Percentiles rank a stretch among this genome's conserved stretches.
phyloP scores from a whole-genome alignment of 306 rosid species.

The Acmispon strigosus region DNA sequence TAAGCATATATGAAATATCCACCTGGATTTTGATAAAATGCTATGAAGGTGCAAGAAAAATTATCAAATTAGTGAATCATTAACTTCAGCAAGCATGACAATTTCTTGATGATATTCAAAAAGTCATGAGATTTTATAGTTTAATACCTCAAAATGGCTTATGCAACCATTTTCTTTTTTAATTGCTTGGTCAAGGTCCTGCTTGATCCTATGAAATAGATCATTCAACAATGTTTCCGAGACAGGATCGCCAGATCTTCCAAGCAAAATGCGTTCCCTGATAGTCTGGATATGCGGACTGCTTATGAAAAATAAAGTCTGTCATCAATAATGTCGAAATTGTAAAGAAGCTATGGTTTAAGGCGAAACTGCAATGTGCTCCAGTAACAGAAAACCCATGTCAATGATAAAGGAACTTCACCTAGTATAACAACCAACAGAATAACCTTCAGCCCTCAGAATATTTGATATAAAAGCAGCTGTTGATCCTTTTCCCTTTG shows the following conservation, averaged over 20 bases:
- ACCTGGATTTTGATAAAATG: constrained; percentile 7
- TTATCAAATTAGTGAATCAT: too few species aligned
- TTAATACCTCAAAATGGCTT: constrained; percentile 84
- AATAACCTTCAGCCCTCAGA: constrained; percentile 70
- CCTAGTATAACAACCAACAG: constrained; percentile 94
- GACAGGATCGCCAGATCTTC: constrained; percentile 62
- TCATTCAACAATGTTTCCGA: constrained; percentile 47
- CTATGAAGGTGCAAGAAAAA: background rate
- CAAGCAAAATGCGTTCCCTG: constrained; percentile 75
- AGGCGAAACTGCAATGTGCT: background rate
- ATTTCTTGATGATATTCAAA: background rate
- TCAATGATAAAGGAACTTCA: constrained; percentile 19
- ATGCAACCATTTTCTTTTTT: constrained; percentile 58
- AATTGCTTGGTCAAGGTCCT: constrained; percentile 46
- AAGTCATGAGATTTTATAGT: background rate
- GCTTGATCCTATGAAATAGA: constrained; percentile 48
- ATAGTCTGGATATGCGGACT: constrained; percentile 88
- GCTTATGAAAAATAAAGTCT: constrained; percentile 32
- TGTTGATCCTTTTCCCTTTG: constrained; percentile 43
- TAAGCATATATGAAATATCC: background rate
- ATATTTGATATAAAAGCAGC: constrained; percentile 77
- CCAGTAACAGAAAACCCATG: background rate
- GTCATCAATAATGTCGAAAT: constrained; percentile 23
- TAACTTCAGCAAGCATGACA: background rate
- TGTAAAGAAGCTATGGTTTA: background rate